These are phyloP conservation scores for Mycosphaerella arachidis DNA, from an alignment of 2,329 filamentous ascomycete species.

Conservation along the genomic window DNA sequence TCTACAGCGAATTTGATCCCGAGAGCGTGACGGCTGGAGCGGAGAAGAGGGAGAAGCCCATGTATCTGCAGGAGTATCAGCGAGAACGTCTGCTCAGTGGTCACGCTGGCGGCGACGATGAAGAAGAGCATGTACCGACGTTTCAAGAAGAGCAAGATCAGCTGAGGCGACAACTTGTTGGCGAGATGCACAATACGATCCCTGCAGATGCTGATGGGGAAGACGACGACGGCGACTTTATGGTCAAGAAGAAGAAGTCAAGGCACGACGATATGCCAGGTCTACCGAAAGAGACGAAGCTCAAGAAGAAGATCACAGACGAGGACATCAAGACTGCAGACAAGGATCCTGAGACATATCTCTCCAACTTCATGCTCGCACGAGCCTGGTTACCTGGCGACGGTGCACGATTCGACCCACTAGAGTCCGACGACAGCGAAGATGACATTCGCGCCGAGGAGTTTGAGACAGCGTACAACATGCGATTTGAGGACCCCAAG, in stretches of 20 bases:
- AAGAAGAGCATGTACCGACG: constrained; percentile 59
- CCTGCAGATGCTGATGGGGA: constrained; percentile 46
- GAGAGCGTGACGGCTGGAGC: constrained; percentile 35
- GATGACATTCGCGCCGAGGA: constrained; percentile 72
- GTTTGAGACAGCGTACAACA: constrained; percentile 90
- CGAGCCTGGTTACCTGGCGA: constrained; percentile 79
- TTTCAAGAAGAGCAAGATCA: constrained; percentile 86
- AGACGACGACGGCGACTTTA: constrained; percentile 63
- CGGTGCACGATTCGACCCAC: constrained; percentile 66
- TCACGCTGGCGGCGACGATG: constrained; percentile 55
- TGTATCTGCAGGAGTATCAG: constrained; percentile 87
- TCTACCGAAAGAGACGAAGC: constrained; percentile 26
- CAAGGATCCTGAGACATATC: constrained; percentile 81
- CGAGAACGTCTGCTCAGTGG: constrained; percentile 80
- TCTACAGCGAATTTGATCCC: constrained; percentile 66
- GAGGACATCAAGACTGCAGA: constrained; percentile 71
- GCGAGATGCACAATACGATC: constrained; percentile 68
- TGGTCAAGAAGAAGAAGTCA: constrained; percentile 64
- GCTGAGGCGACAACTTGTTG: constrained; percentile 70
- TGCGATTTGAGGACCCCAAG: constrained; percentile 88
- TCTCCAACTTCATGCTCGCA: constrained; percentile 93
- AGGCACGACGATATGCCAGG: constrained; percentile 26
- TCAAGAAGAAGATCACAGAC: constrained; percentile 44
- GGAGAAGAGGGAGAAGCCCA: constrained; percentile 67
- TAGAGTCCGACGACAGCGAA: constrained; percentile 87